These are phyloP conservation scores for Glaciozyma antarctica DNA, from an alignment of 768 basidiomycete genomes.

Conservation along the genomic window DNA sequence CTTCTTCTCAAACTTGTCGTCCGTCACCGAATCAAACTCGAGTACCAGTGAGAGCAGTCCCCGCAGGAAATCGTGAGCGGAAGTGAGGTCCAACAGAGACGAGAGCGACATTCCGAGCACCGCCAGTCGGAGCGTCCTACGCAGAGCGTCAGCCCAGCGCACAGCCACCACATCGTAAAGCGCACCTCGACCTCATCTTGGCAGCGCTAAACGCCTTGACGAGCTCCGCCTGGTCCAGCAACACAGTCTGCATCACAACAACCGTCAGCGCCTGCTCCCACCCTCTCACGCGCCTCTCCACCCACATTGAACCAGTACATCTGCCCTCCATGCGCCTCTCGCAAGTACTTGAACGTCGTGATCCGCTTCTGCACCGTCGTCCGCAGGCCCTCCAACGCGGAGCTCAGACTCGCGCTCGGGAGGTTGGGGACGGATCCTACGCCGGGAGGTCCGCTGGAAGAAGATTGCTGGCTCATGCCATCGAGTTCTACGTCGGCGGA, in stretches of 20 bases:
- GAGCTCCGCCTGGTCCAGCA: conserved; percentile 63
- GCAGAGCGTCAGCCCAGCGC: neutral
- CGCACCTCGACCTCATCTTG: conserved; percentile 69
- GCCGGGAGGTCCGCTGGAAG: neutral
- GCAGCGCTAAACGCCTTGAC: conserved; percentile 63
- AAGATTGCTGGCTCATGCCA: neutral
- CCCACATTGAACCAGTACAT: conserved; percentile 37
- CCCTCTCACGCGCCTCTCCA: neutral
- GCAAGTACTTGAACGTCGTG: conserved; percentile 71
- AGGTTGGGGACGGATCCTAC: conserved; percentile 17
- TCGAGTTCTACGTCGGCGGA: neutral
- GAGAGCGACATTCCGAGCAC: conserved; percentile 79
- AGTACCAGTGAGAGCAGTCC: conserved; percentile 46
- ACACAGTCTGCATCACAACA: conserved; percentile 74
- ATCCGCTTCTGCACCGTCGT: conserved; percentile 72
- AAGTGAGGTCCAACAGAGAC: conserved; percentile 66
- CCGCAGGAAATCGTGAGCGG: conserved; percentile 68
- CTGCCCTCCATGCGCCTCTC: conserved; percentile 77
- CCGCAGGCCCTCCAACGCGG: conserved; percentile 35
- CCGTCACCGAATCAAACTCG: conserved; percentile 32
- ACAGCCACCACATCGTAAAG: neutral
- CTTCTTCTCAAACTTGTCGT: conserved; percentile 30
- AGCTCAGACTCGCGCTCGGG: conserved; percentile 1
- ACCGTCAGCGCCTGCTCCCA: conserved; percentile 40
- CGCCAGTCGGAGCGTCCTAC: conserved; percentile 70